Percentiles rank a stretch among this genome's conserved stretches.
Evolutionary conservation across 257 asterid genomes (phyloP).

Genomic region (Euphrasia confusa): DNA sequence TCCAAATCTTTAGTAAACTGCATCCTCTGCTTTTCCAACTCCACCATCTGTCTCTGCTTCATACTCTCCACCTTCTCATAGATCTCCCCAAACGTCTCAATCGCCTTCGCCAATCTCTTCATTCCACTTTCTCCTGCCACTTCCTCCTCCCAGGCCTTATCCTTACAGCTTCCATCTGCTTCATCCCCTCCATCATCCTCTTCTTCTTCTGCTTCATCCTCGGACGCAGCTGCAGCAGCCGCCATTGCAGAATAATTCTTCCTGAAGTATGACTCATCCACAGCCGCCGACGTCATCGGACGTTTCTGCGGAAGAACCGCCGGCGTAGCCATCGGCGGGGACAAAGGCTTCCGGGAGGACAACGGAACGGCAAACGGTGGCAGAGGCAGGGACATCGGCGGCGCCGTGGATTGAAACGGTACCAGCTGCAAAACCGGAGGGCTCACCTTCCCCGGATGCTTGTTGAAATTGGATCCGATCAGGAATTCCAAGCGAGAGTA

Average conservation of each 20-base stretch:
- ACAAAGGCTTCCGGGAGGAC: conserved; percentile 27
- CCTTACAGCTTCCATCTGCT: conserved; percentile 36
- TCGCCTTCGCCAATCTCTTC: conserved; percentile 53
- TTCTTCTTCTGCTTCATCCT: conserved; percentile 38
- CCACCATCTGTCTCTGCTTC: conserved; percentile 70
- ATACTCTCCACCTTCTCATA: conserved; percentile 60
- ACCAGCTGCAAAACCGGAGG: conserved; percentile 27
- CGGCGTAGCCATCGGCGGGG: conserved; percentile 36
- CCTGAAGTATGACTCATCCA: conserved; percentile 41
- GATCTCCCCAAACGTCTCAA: conserved; percentile 57
- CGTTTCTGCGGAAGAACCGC: conserved; percentile 48
- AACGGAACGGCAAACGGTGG: conserved; percentile 57
- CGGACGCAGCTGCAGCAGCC: conserved; percentile 56
- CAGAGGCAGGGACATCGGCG: conserved; percentile 34
- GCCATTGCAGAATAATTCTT: conserved; percentile 57
- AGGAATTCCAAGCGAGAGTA: conserved; percentile 42
- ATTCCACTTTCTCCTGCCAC: conserved; percentile 40
- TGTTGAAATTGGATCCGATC: conserved; percentile 41
- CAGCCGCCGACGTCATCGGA: conserved; percentile 28
- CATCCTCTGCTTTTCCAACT: conserved; percentile 74
- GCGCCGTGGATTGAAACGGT: conserved; percentile 24
- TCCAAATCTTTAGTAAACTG: conserved; percentile 67
- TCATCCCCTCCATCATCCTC: conserved; percentile 39
- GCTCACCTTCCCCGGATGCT: conserved; percentile 28
- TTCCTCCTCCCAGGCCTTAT: conserved; percentile 32